Evolutionary conservation across 805 yeast genomes (phyloP), one percentile per base, ranked within the genome.

Genomic region (Starmerella bacillaris): DNA sequence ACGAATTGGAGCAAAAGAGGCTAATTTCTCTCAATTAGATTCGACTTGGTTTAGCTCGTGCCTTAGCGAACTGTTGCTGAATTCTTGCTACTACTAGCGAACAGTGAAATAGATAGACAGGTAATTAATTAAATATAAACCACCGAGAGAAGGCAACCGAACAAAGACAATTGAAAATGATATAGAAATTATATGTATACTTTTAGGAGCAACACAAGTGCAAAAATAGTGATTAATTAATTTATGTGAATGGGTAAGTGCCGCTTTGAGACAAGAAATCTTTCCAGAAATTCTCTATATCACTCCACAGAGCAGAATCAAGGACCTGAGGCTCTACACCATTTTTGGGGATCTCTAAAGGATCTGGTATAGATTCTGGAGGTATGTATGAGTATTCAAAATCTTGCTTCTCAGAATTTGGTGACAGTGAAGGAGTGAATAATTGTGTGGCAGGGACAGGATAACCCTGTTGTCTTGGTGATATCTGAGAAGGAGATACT

Each of bases 241-340:
- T 26, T 29, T 22, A 29, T 16, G 32, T 29, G 14, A 29, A 29
- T 11, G 32, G 32, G 32, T 18, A 29, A n/a, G 32, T 18, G 6
- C 32, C 32, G 22, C 22, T 18, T 17, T 29, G 32, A 14, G 32
- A 29, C 14, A 29, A 14, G 19, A 29, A 29, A 22, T 29, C 32
- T 22, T 29, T 29, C 32, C 32, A 29, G 15, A 29, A 29, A 17
- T 7, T 29, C 22, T 29, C 32, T 6, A 29, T 29, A 14, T 29
- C 32, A 14, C 19, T 29, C 32, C 32, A 29, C 8, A 19, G 6
- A 7, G 32, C 22, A 8, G 32, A 29, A 14, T 29, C 32, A 8
- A 29, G 21, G 6, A 29, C 32, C 14, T 29, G 32, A n/a, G 32
- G 19, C 22, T 29, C 32, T 7, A 6, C n/a, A 6, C 5, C 14